Base-by-base conservation (phyloP, 2,329 filamentous ascomycete genomes). In the Teratosphaeria nubilosa region DNA sequence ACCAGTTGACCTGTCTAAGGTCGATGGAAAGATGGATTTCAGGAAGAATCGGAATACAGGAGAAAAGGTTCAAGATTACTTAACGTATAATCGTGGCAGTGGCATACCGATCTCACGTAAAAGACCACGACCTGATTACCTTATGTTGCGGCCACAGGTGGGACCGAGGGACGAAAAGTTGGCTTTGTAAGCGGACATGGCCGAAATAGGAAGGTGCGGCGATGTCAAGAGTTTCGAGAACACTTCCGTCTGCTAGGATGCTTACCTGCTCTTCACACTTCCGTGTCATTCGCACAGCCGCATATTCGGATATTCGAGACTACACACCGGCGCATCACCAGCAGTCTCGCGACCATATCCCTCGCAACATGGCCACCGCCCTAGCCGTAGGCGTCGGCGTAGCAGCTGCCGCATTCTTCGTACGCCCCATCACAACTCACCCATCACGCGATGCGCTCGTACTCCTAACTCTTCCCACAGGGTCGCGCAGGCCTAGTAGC, bases 401-500 rank as follows among this genome's bases (percentile, higher is more conserved):
- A 59, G 84, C 83, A 58, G 82, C 82, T 37, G 82, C 82, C n/a
- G 84, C 84, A 57, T 86, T 86, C 71, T 78, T 86, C 67, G 84
- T 86, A 76, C 57, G 76, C 65, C 54, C 32, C 20, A 52, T 37
- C 32, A 51, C 10, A 27, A 41, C 20, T 20, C 25, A 51, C 14
- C 20, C 32, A 25, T 16, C 41, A 45, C 53, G 37, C n/a, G 20
- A 48, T 11, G 41, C 41, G 9, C 6, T 48, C n/a, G 3, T 20
- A 16, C 4, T 14, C 14, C 53, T 55, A 27, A 63, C 56, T 59
- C 59, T 62, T 55, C 56, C 61, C 67, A 59, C 56, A 96, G 91
- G 92, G 94, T 65, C 90, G 94, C 71, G 92, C 94, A 60, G 92
- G 91, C 68, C 82, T 95, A 45, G 88, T 97, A 69, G 94, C 94